Evolutionary conservation across 2,329 filamentous ascomycete species (phyloP), one percentile per base, ranked within the genome.

Genomic region (Fusarium sp.): DNA sequence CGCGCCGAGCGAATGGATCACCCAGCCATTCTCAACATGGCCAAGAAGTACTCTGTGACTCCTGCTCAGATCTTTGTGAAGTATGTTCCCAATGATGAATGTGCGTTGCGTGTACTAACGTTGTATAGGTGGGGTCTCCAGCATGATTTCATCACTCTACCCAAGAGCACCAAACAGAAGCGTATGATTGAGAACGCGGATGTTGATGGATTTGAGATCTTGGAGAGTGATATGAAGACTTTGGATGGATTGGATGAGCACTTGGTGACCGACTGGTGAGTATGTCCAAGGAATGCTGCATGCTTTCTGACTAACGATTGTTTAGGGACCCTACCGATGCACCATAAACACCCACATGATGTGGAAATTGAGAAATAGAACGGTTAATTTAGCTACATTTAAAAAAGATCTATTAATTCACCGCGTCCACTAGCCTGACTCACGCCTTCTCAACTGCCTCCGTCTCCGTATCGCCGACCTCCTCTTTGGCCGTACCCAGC

Each of bases 41-140:
- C 90, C 5, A 83, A 85, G 73, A 91, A 91, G 76, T 92, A 96
- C 78, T 78, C 77, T 0, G 92, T 90, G 75, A 90, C 88, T 0
- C 86, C 89, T 2, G 92, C 89, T 5, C 92, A 96, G 77, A 80
- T 96, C 35, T 80, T 96, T 76, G 84, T 96, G 46, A 80, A 79
- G 82, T 83, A 53, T 65, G 78, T 4, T 14, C 1, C 7, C 7
- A 1, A 7, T 2, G 7, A 7, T 3, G 2, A 3, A 23, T 3
- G 9, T 35, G 6, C 4, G 19, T 5, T 3, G 14, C 2, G 8
- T n/a, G 4, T 50, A 17, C 47, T 73, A 15, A 71, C 19, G 6
- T 2, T 25, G 0, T 14, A 0, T 45, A 86, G 91, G 56, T 96
- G 92, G 92, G 90, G 88, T 55, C 78, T 95, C 67, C 92, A 96